phyloP scores from a whole-genome alignment of 371 early-diverging fungal genomes.

The Rhizopus arrhizus region DNA sequence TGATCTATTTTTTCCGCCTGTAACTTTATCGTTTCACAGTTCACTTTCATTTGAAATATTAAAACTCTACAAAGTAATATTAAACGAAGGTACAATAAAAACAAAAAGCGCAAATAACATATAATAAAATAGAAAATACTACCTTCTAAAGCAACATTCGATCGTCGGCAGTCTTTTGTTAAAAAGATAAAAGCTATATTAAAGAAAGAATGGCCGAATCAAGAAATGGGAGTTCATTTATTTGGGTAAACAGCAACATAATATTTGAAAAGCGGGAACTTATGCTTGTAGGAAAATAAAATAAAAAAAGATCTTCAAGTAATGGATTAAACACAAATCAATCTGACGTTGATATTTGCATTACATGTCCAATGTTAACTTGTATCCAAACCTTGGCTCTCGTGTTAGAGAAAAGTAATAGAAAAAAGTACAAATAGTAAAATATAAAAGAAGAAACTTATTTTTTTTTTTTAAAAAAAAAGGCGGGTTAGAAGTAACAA shows the following conservation, averaged over 20 bases:
- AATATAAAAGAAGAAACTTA: slow-evolving; percentile 4
- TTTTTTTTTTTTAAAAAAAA: neutral
- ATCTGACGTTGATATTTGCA: slow-evolving; percentile 68
- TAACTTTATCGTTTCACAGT: neutral
- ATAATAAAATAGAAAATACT: slow-evolving; percentile 40
- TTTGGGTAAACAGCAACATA: slow-evolving; percentile 51
- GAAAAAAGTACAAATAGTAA: neutral
- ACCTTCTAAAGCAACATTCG: slow-evolving; percentile 60
- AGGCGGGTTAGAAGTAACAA: slow-evolving; percentile 62
- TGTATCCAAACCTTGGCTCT: slow-evolving; percentile 51
- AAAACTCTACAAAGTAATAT: slow-evolving; percentile 1
- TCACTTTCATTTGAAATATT: neutral
- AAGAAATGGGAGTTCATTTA: slow-evolving; percentile 59
- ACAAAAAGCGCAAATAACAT: neutral
- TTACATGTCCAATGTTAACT: slow-evolving; percentile 53
- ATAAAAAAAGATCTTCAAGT: slow-evolving; percentile 52
- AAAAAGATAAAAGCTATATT: slow-evolving; percentile 58
- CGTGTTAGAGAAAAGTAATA: slow-evolving; percentile 38
- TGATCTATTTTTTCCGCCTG: neutral
- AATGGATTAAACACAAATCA: slow-evolving; percentile 57
- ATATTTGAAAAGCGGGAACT: neutral
- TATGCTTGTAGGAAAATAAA: neutral
- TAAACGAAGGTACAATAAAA: neutral
- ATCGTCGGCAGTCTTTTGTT: slow-evolving; percentile 53
- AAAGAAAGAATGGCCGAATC: slow-evolving; percentile 59